Conservation (phyloP, 352 stramenopile genomes). For the Pythium utonaiense region DNA sequence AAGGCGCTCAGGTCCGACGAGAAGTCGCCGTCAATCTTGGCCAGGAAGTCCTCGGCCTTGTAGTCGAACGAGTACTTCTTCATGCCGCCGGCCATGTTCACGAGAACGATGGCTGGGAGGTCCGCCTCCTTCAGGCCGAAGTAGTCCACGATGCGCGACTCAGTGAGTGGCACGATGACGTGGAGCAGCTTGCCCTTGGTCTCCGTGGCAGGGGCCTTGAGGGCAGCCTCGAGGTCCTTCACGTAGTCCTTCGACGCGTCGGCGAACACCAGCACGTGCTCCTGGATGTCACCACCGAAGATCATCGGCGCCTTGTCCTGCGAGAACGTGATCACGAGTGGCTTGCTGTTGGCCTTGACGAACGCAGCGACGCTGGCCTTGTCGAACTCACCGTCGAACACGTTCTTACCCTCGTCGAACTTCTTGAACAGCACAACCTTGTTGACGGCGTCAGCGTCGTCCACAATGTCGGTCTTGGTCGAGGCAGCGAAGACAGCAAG, state of each 20-base stretch:
- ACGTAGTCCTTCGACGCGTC: constrained; percentile 71
- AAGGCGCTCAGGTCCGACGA: constrained; percentile 63
- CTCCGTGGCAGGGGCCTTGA: constrained; percentile 59
- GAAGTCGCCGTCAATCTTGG: constrained; percentile 53
- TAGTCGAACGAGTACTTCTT: constrained; percentile 91
- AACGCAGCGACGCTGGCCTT: constrained; percentile 61
- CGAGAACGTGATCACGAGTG: constrained; percentile 89
- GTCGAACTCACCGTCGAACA: constrained; percentile 75
- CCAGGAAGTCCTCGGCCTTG: constrained; percentile 71
- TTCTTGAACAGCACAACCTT: constrained; percentile 84
- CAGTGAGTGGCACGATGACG: constrained; percentile 83
- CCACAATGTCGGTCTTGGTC: constrained; percentile 55
- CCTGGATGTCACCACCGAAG: constrained; percentile 83
- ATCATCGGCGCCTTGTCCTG: constrained; percentile 89
- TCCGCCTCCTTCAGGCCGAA: constrained; percentile 88
- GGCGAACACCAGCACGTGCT: constrained; percentile 88
- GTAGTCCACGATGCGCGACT: constrained; percentile 92
- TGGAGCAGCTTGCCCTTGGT: constrained; percentile 90
- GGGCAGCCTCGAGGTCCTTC: constrained; percentile 42
- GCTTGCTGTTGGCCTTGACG: constrained; percentile 78
- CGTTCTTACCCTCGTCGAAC: constrained; percentile 81
- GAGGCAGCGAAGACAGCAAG: constrained; percentile 76
- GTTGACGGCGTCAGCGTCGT: constrained; percentile 52
- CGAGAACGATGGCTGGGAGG: constrained; percentile 83
- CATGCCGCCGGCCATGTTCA: constrained; percentile 90